phyloP scores from a whole-genome alignment of 2,329 filamentous ascomycete genomes.

The Alternaria novae-zelandiae region DNA sequence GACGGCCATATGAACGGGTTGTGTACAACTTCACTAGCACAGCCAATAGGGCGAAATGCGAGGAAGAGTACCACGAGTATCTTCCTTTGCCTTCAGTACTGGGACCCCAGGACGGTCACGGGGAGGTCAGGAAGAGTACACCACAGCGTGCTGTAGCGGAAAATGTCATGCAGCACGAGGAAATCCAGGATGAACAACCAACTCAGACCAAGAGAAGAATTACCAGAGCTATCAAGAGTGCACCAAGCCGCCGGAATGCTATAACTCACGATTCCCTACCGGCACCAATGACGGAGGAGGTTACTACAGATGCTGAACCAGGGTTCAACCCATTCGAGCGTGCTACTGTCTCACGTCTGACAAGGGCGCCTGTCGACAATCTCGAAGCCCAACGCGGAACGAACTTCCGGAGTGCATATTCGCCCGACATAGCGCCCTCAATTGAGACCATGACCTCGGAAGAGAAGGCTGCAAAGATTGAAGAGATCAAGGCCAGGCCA shows the following conservation, averaged over 20 bases:
- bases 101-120: background rate
- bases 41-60: constrained; percentile 1
- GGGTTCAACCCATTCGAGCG: constrained; percentile 12
- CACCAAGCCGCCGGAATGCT: background rate
- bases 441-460: constrained; percentile 25
- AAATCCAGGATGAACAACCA: background rate
- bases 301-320: background rate
- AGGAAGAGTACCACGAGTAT: constrained; percentile 3
- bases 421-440: constrained; percentile 2
- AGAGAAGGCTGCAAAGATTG: constrained; percentile 29
- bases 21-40: constrained; percentile 6
- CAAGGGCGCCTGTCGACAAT: background rate
- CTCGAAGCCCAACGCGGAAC: constrained; percentile 1
- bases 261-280: background rate
- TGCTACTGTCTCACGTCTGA: background rate
- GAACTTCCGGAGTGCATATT: constrained; percentile 15
- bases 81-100: background rate
- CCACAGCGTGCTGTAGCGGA: background rate
- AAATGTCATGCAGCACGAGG: background rate
- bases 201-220: background rate
- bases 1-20: background rate
- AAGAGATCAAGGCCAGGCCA: constrained; percentile 38
- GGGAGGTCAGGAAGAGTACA: background rate
- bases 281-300: background rate
- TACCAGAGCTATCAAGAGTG: background rate